Base-by-base conservation (phyloP, 2,329 filamentous ascomycete species). In the Amylocarpus encephaloides region DNA sequence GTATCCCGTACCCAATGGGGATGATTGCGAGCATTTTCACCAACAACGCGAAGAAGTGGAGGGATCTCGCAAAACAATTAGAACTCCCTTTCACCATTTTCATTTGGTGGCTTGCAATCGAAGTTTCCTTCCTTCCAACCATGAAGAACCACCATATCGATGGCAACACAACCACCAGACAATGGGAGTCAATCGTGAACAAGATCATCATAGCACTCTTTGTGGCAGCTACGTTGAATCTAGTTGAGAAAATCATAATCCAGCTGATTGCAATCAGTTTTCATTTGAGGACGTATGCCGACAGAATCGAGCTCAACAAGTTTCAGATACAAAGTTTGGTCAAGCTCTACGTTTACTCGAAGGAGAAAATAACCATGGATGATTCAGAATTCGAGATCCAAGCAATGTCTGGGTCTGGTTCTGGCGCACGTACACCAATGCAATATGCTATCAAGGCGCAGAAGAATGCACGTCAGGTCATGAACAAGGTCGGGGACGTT, bases 181-280 rank as follows among this genome's bases (percentile, higher is more conserved):
- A 70, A 3, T 96, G 92, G 92, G 86, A 95, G 66, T 72, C 70
- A 29, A 80, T 84, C 12, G 79, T 90, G 58, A 87, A 94, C 74
- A 95, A 94, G 66, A 79, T 97, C 60, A 83, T 96, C 53, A 82
- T 95, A 15, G 78, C 87, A 2, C 65, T 94, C n/a, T 91, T 97
- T 60, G 85, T 94, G 12, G 79, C 88, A 54, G 79, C 83, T 0
- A 74, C 82, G 2, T 73, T 96, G 54, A 96, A 97, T 68, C 85
- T 93, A 53, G 75, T 85, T 46, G 91, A 96, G 68, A 97, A 96
- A 73, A 86, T 96, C 53, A 79, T 95, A 59, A 95, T 96, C 49
- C 91, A 96, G 64, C 84, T 95, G 70, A 95, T 97, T 59, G 91
- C 92, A 30, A 91, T 91, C 51, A 90, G 86, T 54, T 97, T 97